Conservation (phyloP, 345 rosid species). For the Citrus unshiu region DNA sequence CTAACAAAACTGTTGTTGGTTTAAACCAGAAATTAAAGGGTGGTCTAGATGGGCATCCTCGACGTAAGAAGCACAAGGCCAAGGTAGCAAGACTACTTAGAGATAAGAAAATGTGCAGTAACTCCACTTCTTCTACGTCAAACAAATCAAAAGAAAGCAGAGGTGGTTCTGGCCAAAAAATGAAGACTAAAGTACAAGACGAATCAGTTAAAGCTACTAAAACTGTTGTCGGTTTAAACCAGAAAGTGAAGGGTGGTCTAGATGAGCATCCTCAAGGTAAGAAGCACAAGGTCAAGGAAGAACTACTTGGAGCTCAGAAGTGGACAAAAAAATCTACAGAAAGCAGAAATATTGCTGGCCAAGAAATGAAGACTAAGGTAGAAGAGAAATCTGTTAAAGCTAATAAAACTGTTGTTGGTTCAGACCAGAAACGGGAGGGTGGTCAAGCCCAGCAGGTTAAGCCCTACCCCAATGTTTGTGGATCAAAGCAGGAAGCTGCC, state of each 20-base stretch:
- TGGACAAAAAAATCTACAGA: slow-evolving; percentile 9
- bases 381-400: no score
- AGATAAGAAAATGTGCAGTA: slow-evolving; percentile 15
- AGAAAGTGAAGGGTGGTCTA: slow-evolving; percentile 3
- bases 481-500: no score
- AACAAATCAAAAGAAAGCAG: neutral
- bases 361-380: no score
- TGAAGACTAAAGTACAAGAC: neutral
- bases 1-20: no score
- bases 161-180: neutral
- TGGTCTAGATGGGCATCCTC: no score
- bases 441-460: no score
- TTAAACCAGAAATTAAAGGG: no score
- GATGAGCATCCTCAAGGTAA: no score
- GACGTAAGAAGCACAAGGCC: slow-evolving; percentile 31
- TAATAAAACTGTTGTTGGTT: no score
- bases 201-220: slow-evolving; percentile 8
- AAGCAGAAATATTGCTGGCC: slow-evolving; percentile 4
- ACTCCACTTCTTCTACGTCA: neutral
- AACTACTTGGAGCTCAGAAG: neutral
- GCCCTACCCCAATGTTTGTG: no score
- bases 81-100: slow-evolving; percentile 24
- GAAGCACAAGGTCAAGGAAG: neutral
- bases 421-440: neutral
- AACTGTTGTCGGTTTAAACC: slow-evolving; percentile 10